Evolutionary conservation across 305 asterid genomes (phyloP).

Genomic region (Salvia sclarea): DNA sequence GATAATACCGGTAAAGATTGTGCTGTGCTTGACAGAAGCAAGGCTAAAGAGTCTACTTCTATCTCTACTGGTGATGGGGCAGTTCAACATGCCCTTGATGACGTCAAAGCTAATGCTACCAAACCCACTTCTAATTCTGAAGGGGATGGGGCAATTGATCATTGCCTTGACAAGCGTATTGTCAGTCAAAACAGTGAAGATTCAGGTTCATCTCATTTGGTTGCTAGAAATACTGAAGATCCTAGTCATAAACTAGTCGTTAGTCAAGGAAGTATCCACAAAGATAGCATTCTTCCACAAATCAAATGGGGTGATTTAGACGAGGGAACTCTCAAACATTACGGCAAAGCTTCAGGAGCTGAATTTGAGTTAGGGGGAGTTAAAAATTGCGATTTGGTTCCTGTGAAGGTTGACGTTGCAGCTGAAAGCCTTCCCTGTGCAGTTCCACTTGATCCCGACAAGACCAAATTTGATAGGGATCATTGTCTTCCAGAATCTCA

Average conservation of each 20-base stretch:
- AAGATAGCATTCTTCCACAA: constrained; percentile 51
- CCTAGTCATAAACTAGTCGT: constrained; percentile 42
- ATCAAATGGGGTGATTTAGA: constrained; percentile 97
- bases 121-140: constrained; percentile 35
- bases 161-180: constrained; percentile 54
- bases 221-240: constrained; percentile 28
- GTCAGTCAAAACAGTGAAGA: constrained; percentile 50
- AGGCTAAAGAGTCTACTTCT: constrained; percentile 32
- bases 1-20: constrained; percentile 40
- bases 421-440: constrained; percentile 34
- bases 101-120: constrained; percentile 36
- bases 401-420: constrained; percentile 35
- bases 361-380: constrained; percentile 45
- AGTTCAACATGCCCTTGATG: constrained; percentile 44
- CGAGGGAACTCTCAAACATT: constrained; percentile 69
- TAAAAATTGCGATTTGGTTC: constrained; percentile 36
- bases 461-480: constrained; percentile 33
- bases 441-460: constrained; percentile 35
- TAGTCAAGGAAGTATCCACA: constrained; percentile 39
- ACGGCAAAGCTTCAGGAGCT: constrained; percentile 48
- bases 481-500: constrained; percentile 37
- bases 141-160: constrained; percentile 40
- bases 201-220: constrained; percentile 35
- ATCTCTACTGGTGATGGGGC: constrained; percentile 40
- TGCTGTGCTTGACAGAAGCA: constrained; percentile 37